Percentiles rank a stretch among this genome's conserved stretches.
phyloP scores from a whole-genome alignment of 2,329 filamentous ascomycete genomes.

The Aschersonia sp. region DNA sequence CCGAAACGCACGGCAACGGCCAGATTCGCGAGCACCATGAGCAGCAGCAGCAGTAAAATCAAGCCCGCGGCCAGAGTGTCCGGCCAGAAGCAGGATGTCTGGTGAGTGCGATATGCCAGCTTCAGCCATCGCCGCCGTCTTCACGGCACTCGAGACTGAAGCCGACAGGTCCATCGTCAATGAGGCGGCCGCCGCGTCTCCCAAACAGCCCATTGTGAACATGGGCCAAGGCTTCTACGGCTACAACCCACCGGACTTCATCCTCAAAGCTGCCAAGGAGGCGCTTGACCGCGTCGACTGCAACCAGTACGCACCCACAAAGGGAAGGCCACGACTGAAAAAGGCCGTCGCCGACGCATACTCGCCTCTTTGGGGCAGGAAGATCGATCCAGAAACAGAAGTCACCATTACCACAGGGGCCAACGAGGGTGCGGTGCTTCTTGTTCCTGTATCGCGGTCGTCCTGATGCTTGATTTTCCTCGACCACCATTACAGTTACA shows the following conservation, averaged over 20 bases:
- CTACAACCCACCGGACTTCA: conserved; percentile 87
- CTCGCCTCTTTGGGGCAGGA: conserved; percentile 72
- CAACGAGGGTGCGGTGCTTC: conserved; percentile 44
- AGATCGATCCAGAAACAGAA: conserved; percentile 77
- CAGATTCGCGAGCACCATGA: conserved; percentile 1
- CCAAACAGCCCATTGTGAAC: conserved; percentile 50
- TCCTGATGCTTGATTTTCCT: background rate
- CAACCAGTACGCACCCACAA: conserved; percentile 97
- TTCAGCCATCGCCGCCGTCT: background rate
- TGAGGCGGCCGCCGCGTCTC: conserved; percentile 47
- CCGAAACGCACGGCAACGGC: background rate
- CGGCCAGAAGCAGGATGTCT: conserved; percentile 36
- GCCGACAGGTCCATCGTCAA: conserved; percentile 46
- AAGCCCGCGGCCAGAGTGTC: conserved; percentile 36
- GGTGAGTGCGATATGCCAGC: conserved; percentile 18
- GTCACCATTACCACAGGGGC: conserved; percentile 89
- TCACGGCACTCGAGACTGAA: background rate
- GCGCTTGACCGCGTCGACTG: conserved; percentile 86
- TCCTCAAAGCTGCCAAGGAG: conserved; percentile 79
- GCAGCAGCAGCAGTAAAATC: conserved; percentile 26
- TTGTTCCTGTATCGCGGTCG: background rate
- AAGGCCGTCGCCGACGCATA: conserved; percentile 91
- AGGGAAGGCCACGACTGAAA: conserved; percentile 79
- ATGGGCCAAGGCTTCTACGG: conserved; percentile 64
- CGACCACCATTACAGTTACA: background rate